These are phyloP conservation scores for Arabidopsis lyrata DNA, from an alignment of 441 rosid species.

Conservation along the genomic window DNA sequence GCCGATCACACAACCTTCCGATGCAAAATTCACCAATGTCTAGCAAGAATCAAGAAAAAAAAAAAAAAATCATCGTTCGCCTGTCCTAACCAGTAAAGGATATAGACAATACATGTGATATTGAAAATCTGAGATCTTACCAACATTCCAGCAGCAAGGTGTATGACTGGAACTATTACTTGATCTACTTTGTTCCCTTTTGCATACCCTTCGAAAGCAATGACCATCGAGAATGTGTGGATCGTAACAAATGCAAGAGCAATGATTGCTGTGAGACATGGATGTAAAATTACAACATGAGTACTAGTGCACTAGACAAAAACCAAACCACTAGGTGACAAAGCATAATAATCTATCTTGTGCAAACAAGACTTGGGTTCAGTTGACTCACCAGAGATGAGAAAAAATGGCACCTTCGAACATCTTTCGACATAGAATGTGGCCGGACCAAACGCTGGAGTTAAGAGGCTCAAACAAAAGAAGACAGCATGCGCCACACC, in stretches of 20 bases:
- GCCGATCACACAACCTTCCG: constrained; percentile 84
- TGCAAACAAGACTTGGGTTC: constrained; percentile 12
- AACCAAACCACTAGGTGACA: constrained; percentile 14
- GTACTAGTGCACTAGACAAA: constrained; percentile 26
- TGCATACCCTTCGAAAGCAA: constrained; percentile 89
- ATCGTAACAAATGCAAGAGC: constrained; percentile 93
- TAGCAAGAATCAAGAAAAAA: constrained; percentile 34
- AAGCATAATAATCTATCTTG: background rate
- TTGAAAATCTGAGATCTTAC: constrained; percentile 50
- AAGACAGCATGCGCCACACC: constrained; percentile 98
- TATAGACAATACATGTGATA: background rate
- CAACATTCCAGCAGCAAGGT: constrained; percentile 87
- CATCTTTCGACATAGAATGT: constrained; percentile 80
- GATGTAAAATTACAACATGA: constrained; percentile 30
- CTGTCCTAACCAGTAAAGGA: constrained; percentile 10
- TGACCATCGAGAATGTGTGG: constrained; percentile 98
- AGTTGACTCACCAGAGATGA: constrained; percentile 77
- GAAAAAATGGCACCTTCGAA: constrained; percentile 85
- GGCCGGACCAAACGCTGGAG: constrained; percentile 99
- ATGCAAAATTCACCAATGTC: constrained; percentile 87
- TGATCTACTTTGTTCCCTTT: constrained; percentile 90
- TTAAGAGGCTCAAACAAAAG: constrained; percentile 92
- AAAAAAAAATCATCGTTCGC: background rate
- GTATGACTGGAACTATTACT: constrained; percentile 79
- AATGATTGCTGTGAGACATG: constrained; percentile 69